A percentile compares a stretch with the other conserved stretches of the same genome.
Evolutionary conservation across 2,329 filamentous ascomycete genomes (phyloP).

Genomic region (Monosporascus sp.): DNA sequence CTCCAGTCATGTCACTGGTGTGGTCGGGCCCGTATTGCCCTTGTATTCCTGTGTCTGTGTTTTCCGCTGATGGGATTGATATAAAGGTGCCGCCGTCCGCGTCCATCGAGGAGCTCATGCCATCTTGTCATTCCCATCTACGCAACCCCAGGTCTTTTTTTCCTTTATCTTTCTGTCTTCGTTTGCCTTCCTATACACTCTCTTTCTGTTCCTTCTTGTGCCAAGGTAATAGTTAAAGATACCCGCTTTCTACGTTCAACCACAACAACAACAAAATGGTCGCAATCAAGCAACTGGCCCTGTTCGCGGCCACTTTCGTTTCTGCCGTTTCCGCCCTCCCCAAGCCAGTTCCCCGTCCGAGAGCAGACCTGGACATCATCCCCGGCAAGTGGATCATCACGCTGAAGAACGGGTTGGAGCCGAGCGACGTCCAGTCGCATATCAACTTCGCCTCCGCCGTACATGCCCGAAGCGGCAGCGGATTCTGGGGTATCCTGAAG

Average conservation of each 20-base stretch:
- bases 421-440: neutral
- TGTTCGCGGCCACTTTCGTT: conserved; percentile 1
- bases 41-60: neutral
- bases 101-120: neutral
- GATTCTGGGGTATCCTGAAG: conserved; percentile 1
- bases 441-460: conserved; percentile 1
- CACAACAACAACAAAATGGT: neutral
- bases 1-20: neutral
- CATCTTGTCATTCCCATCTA: neutral
- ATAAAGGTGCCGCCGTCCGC: neutral
- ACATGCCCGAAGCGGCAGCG: conserved; percentile 3
- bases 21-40: neutral
- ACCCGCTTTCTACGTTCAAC: neutral
- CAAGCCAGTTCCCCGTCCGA: neutral
- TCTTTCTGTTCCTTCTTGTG: neutral
- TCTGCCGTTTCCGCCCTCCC: neutral
- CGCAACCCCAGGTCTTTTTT: neutral
- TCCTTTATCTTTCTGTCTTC: neutral
- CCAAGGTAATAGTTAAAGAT: neutral
- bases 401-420: neutral
- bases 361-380: neutral
- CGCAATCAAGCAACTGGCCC: neutral
- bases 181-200: neutral
- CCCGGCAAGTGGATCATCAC: conserved; percentile 6
- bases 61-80: neutral